These are phyloP conservation scores for Amanita fuliginea DNA, from an alignment of 768 basidiomycete genomes.

Conservation along the genomic window DNA sequence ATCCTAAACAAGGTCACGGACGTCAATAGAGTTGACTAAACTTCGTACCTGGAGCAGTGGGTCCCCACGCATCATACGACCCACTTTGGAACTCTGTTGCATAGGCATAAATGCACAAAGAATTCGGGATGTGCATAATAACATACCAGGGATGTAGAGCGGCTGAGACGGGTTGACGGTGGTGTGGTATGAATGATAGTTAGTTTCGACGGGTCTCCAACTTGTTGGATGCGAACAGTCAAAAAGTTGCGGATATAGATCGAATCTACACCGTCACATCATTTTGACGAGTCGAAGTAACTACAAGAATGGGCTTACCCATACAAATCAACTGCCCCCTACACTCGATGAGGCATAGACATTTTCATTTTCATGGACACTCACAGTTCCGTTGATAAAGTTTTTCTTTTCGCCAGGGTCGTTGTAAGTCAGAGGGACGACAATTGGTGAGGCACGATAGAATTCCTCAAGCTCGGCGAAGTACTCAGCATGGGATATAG, in stretches of 20 bases:
- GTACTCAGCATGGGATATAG: conserved; percentile 37
- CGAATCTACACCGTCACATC: conserved; percentile 26
- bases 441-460: conserved; percentile 45
- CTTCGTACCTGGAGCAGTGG: conserved; percentile 46
- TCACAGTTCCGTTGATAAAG: conserved; percentile 62
- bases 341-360: not conserved
- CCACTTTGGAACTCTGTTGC: conserved; percentile 55
- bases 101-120: not conserved
- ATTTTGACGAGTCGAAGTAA: not conserved
- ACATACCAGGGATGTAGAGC: conserved; percentile 57
- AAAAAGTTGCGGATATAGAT: conserved; percentile 69
- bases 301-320: conserved; percentile 29
- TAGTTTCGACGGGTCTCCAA: conserved; percentile 56
- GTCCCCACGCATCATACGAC: conserved; percentile 76
- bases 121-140: not conserved
- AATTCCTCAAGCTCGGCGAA: conserved; percentile 50
- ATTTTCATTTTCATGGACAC: conserved; percentile 8
- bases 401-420: conserved; percentile 48
- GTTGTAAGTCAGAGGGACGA: conserved; percentile 67
- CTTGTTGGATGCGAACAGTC: conserved; percentile 64
- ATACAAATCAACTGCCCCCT: conserved; percentile 70
- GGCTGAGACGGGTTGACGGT: conserved; percentile 42
- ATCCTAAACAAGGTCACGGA: conserved; percentile 27
- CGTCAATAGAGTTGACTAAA: not conserved
- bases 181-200: conserved; percentile 56